phyloP scores from a whole-genome alignment of 805 yeast species.

The Saccharomyces mikatae region DNA sequence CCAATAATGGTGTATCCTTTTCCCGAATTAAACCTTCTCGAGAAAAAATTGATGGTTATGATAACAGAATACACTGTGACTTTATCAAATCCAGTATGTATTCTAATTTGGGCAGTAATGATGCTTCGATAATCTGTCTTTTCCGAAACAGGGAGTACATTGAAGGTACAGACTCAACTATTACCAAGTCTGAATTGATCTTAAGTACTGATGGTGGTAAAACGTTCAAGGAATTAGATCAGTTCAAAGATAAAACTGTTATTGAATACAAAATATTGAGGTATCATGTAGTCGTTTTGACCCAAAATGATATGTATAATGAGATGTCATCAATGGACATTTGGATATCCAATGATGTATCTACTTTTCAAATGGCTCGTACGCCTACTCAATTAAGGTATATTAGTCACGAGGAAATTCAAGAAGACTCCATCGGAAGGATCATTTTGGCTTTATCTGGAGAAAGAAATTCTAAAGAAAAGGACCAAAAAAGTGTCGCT shows the following conservation, averaged over 20 bases:
- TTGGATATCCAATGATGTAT: conserved; percentile 40
- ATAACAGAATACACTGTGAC: not conserved
- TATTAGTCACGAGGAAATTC: conserved; percentile 20
- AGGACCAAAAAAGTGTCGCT: conserved; percentile 1
- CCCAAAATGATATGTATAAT: conserved; percentile 27
- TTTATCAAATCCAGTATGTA: conserved; percentile 12
- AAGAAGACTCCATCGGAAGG: conserved; percentile 24
- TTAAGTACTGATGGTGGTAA: conserved; percentile 44
- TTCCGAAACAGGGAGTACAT: not conserved
- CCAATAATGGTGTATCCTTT: not conserved
- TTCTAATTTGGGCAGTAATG: conserved; percentile 10
- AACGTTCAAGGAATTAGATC: conserved; percentile 28
- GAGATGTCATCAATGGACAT: conserved; percentile 27
- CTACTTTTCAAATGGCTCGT: conserved; percentile 34
- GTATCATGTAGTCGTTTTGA: conserved; percentile 19
- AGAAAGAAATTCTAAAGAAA: conserved; percentile 4
- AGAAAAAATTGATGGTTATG: too few species aligned
- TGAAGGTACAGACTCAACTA: not conserved
- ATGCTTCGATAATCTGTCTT: conserved; percentile 21
- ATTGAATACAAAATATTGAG: conserved; percentile 14
- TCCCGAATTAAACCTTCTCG: not conserved
- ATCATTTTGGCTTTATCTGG: conserved; percentile 13
- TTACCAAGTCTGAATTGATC: conserved; percentile 12
- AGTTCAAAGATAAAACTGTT: conserved; percentile 21
- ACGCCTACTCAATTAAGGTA: conserved; percentile 29